A percentile compares a stretch with the other conserved stretches of the same genome.
Conservation (phyloP, 331 rosid genomes). For the Telfairia occidentalis region DNA sequence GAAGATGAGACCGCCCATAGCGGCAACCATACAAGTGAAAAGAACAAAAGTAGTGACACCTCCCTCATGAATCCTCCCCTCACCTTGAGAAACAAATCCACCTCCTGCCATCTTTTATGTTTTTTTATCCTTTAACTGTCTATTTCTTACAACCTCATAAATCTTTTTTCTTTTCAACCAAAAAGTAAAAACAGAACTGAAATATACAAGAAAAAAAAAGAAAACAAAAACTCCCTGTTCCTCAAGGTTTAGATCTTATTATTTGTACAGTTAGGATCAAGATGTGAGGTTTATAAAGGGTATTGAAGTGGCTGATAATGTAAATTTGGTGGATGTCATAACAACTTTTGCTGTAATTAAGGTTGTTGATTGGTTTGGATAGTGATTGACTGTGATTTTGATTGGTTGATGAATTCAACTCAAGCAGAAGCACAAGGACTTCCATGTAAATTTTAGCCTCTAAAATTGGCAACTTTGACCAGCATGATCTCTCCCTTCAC, state of each 20-base stretch:
- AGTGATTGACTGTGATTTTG: neutral
- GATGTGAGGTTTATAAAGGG: neutral
- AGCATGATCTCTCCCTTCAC: neutral
- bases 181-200: neutral
- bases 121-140: neutral
- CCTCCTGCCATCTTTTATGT: constrained; percentile 26
- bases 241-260: neutral
- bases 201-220: neutral
- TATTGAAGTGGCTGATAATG: neutral
- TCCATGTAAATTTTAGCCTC: neutral
- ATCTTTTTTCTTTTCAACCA: neutral
- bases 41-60: constrained; percentile 24
- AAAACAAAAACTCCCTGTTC: neutral
- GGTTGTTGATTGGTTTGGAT: neutral
- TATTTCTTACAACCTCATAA: neutral
- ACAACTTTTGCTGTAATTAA: constrained; percentile 6
- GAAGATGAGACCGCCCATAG: constrained; percentile 41
- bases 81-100: constrained; percentile 4
- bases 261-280: neutral
- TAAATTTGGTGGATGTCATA: neutral
- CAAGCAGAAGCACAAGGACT: too few species aligned
- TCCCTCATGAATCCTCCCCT: constrained; percentile 15
- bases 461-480: constrained; percentile 4
- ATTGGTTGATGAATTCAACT: neutral
- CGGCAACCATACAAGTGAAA: constrained; percentile 30